A percentile compares a stretch with the other conserved stretches of the same genome.
Conservation (phyloP, 129 eudicot species). For the Helianthus annuus region HanXRQr2.0-SUNRISE NC_035442.2:146666109-146666608, state of each 20-base stretch:
- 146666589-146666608: slow-evolving; percentile 20
- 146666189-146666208: background rate
- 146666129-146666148: too few relatives aligned
- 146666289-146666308: slow-evolving; percentile 35
- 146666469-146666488: slow-evolving; percentile 95
- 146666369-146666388: slow-evolving; percentile 45
- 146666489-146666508: slow-evolving; percentile 96
- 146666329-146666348: slow-evolving; percentile 40
- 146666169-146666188: too few relatives aligned
- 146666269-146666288: slow-evolving; percentile 41
- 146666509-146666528: slow-evolving; percentile 61
- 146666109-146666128: too few relatives aligned
- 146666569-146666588: background rate
- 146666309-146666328: slow-evolving; percentile 33
- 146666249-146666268: slow-evolving; percentile 33
- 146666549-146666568: background rate
- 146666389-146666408: background rate
- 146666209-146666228: slow-evolving; percentile 2
- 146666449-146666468: slow-evolving; percentile 94
- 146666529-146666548: background rate
- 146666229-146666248: slow-evolving; percentile 24
- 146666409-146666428: slow-evolving; percentile 27
- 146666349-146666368: slow-evolving; percentile 32
- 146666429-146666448: slow-evolving; percentile 75
- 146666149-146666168: too few relatives aligned